A percentile compares a stretch with the other conserved stretches of the same genome.
phyloP scores from a whole-genome alignment of 768 basidiomycete species.

The Hirschioporus abietinus region DNA sequence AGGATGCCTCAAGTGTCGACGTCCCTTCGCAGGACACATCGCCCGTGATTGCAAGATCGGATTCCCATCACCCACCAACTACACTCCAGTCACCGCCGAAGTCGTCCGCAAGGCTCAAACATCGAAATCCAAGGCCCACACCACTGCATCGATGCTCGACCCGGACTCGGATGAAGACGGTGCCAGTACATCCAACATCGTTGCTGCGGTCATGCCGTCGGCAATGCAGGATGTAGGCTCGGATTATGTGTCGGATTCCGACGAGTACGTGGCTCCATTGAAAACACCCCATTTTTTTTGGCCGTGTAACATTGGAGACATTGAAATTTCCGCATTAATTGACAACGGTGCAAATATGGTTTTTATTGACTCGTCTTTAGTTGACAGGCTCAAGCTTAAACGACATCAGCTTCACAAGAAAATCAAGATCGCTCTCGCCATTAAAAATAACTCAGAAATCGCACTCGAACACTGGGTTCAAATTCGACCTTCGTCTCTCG shows the following conservation, averaged over 20 bases:
- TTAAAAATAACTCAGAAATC: not conserved
- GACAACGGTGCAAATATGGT: slow-evolving; percentile 22
- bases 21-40: slow-evolving; percentile 3
- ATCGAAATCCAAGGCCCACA: not conserved
- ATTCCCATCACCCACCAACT: slow-evolving; percentile 15
- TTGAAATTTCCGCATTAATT: slow-evolving; percentile 17
- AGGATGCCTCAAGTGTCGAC: slow-evolving; percentile 24
- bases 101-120: not conserved
- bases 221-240: too few relatives aligned
- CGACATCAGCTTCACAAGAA: slow-evolving; percentile 6
- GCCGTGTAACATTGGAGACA: too few relatives aligned
- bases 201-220: too few relatives aligned
- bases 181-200: slow-evolving; percentile 8
- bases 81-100: slow-evolving; percentile 16
- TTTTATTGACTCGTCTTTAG: too few relatives aligned
- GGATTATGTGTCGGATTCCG: too few relatives aligned
- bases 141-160: not conserved
- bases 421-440: slow-evolving; percentile 8
- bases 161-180: not conserved
- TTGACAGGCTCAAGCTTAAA: slow-evolving; percentile 7
- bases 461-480: slow-evolving; percentile 15
- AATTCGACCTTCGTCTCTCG: slow-evolving; percentile 10
- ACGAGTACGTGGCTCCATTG: too few relatives aligned
- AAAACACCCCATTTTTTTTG: too few relatives aligned
- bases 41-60: slow-evolving; percentile 15